phyloP scores from a whole-genome alignment of 108 stramenopile species.

The Chaetoceros muelleri region DNA sequence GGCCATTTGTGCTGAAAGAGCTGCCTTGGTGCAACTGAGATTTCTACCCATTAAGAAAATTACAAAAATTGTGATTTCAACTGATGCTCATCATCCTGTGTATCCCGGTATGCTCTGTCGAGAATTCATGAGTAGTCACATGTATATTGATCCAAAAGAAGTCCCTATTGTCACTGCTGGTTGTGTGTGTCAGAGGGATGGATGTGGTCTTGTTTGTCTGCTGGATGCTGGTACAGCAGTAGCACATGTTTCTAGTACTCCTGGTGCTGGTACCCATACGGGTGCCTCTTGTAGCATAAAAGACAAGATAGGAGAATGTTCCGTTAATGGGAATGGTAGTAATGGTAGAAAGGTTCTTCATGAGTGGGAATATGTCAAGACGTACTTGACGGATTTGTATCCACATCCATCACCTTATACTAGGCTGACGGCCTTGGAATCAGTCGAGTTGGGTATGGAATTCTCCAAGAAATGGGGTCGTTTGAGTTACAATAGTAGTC shows the following conservation, averaged over 20 bases:
- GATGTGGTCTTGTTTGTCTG: constrained; percentile 16
- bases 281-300: constrained; percentile 5
- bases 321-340: constrained; percentile 2
- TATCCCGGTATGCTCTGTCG: constrained; percentile 77
- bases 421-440: constrained; percentile 32
- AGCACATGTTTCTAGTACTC: background rate
- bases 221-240: background rate
- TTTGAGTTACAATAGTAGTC: too few relatives aligned
- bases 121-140: constrained; percentile 68
- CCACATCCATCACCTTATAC: constrained; percentile 75
- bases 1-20: constrained; percentile 86
- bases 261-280: constrained; percentile 7
- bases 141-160: constrained; percentile 30
- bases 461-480: too few relatives aligned
- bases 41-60: constrained; percentile 38
- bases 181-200: constrained; percentile 26
- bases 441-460: constrained; percentile 32
- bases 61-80: constrained; percentile 30
- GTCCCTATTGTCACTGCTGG: constrained; percentile 40
- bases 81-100: constrained; percentile 62
- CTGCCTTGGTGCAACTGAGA: constrained; percentile 65
- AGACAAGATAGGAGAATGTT: too few relatives aligned
- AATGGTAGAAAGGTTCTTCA: too few relatives aligned
- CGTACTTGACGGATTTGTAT: constrained; percentile 45
- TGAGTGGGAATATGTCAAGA: constrained; percentile 25